Evolutionary conservation across 2,329 filamentous ascomycete species (phyloP).

Genomic region (Trichoderma atrobrunneum): DNA sequence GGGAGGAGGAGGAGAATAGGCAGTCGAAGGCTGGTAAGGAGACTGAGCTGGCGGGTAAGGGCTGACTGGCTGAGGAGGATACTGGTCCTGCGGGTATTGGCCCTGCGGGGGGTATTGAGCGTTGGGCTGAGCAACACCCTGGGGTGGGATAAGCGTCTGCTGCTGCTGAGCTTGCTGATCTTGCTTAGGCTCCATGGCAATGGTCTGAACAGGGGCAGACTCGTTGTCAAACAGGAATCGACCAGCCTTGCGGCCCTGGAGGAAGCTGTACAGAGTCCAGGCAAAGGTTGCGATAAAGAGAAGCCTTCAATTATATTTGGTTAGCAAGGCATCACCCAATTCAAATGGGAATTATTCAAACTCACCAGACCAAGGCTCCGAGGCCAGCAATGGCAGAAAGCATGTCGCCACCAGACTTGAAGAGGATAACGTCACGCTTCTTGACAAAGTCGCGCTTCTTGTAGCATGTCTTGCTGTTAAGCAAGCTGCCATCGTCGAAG

Average conservation of each 20-base stretch:
- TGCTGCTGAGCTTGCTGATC: conserved; percentile 27
- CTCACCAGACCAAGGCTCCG: conserved; percentile 44
- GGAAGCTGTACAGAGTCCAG: conserved; percentile 36
- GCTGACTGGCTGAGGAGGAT: conserved; percentile 21
- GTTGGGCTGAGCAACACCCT: conserved; percentile 14
- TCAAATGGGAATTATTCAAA: neutral
- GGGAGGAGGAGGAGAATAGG: conserved; percentile 27
- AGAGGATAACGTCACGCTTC: conserved; percentile 35
- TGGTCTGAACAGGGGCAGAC: conserved; percentile 24
- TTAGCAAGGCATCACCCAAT: neutral
- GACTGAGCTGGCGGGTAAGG: conserved; percentile 26
- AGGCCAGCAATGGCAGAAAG: conserved; percentile 43
- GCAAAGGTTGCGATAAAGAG: conserved; percentile 39
- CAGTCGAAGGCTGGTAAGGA: conserved; percentile 31
- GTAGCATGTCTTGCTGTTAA: conserved; percentile 40
- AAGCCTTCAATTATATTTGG: conserved; percentile 29
- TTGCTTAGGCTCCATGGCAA: conserved; percentile 37
- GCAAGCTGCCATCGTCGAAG: conserved; percentile 38
- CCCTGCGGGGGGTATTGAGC: conserved; percentile 21
- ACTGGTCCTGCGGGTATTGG: conserved; percentile 27
- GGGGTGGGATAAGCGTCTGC: conserved; percentile 21
- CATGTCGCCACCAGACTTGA: conserved; percentile 34
- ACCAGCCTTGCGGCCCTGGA: conserved; percentile 38
- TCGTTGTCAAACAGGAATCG: conserved; percentile 31
- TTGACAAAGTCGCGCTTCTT: conserved; percentile 30